phyloP scores from a whole-genome alignment of 768 basidiomycete species.

The Nidularia pulvinata region DNA sequence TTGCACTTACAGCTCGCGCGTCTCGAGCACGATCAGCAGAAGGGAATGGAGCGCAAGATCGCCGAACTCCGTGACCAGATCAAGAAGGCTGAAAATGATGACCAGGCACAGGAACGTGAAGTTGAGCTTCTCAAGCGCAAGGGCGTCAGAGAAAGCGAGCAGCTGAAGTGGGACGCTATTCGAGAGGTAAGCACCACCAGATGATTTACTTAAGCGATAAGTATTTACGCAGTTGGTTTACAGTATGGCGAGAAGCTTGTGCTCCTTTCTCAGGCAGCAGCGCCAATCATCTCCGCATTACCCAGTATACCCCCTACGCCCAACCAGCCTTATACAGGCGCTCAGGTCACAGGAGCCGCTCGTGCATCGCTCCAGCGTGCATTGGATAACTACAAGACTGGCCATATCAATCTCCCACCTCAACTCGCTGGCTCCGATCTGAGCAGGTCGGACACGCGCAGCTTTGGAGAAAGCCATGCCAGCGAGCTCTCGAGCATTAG shows the following conservation, averaged over 20 bases:
- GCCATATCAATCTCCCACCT: constrained; percentile 53
- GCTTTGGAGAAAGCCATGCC: constrained; percentile 86
- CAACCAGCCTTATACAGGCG: constrained; percentile 57
- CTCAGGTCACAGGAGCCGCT: constrained; percentile 61
- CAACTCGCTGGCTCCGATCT: constrained; percentile 52
- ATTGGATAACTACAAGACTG: constrained; percentile 76
- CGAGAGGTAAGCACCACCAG: constrained; percentile 54
- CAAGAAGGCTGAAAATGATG: constrained; percentile 60
- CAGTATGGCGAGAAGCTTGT: constrained; percentile 84
- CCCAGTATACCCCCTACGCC: constrained; percentile 67
- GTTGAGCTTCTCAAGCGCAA: constrained; percentile 74
- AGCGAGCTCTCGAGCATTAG: constrained; percentile 64
- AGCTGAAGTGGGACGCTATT: constrained; percentile 78
- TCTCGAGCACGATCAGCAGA: constrained; percentile 67
- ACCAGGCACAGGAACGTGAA: constrained; percentile 68
- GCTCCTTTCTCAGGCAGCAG: constrained; percentile 70
- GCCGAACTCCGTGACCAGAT: constrained; percentile 73
- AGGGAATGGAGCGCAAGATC: constrained; percentile 65
- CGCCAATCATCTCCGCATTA: constrained; percentile 59
- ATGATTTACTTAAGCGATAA: neutral
- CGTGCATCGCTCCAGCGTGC: constrained; percentile 79
- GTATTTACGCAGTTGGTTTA: constrained; percentile 1
- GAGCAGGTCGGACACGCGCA: constrained; percentile 70
- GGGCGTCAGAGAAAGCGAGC: constrained; percentile 74
- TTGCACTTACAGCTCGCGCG: constrained; percentile 61